A percentile compares a stretch with the other conserved stretches of the same genome.
These are phyloP conservation scores for Gonapodya prolifera DNA, from an alignment of 192 early-diverging fungal genomes.

Conservation along the genomic window DNA sequence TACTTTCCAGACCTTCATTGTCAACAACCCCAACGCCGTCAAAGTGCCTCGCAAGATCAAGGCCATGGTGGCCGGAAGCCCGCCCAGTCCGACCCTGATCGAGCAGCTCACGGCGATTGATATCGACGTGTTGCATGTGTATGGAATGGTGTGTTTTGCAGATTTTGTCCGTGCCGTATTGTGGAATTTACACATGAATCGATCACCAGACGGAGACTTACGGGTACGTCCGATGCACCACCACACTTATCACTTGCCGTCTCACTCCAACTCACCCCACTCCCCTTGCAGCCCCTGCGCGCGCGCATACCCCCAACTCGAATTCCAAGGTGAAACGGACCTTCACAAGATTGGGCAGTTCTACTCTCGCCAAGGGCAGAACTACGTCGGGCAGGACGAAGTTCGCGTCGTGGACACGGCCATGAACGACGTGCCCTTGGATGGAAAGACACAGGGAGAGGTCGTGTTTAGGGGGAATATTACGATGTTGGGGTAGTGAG, in stretches of 20 bases:
- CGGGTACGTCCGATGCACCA: too few species aligned
- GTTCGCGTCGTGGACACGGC: slow-evolving; percentile 29
- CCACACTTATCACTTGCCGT: too few species aligned
- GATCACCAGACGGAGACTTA: too few species aligned
- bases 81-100: slow-evolving; percentile 35
- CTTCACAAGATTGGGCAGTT: neutral
- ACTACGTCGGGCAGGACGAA: slow-evolving; percentile 33
- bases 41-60: slow-evolving; percentile 18
- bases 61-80: slow-evolving; percentile 32
- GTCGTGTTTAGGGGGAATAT: slow-evolving; percentile 40
- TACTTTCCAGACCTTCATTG: slow-evolving; percentile 37
- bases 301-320: neutral
- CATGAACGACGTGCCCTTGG: slow-evolving; percentile 25
- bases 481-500: slow-evolving; percentile 25
- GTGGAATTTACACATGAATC: too few species aligned
- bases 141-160: too few species aligned
- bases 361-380: slow-evolving; percentile 28
- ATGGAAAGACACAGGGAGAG: slow-evolving; percentile 42
- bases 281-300: too few species aligned
- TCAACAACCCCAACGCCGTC: slow-evolving; percentile 25
- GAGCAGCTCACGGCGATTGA: slow-evolving; percentile 27
- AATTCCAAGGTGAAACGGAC: neutral
- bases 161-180: too few species aligned
- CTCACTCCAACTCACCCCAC: too few species aligned
- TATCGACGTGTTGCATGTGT: slow-evolving; percentile 38